These are phyloP conservation scores for Lecanicillium sp. DNA, from an alignment of 2,329 filamentous ascomycete species.

Conservation along the genomic window DNA sequence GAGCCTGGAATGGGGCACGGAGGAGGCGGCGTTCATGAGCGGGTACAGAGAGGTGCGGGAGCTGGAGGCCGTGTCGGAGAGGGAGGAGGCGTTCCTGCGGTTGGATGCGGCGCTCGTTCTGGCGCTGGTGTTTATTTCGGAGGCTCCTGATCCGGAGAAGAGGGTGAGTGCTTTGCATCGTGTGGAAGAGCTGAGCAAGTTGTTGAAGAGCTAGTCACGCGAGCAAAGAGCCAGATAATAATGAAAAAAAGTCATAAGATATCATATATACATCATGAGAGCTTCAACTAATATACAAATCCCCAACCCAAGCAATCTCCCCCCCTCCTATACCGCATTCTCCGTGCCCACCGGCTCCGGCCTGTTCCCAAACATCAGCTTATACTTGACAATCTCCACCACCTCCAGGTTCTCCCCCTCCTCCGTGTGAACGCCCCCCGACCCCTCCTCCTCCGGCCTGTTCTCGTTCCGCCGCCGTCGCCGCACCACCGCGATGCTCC, in stretches of 20 bases:
- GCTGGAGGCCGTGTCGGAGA: constrained; percentile 5
- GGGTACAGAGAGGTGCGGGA: constrained; percentile 7
- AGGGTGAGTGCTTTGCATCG: constrained; percentile 9
- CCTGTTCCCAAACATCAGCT: constrained; percentile 75
- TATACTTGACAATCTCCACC: constrained; percentile 80
- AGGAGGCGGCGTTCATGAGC: constrained; percentile 11
- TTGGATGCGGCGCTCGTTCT: constrained; percentile 18
- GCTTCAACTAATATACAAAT: neutral
- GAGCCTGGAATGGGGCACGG: constrained; percentile 15
- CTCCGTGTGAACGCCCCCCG: constrained; percentile 32
- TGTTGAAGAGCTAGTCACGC: neutral
- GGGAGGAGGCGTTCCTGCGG: constrained; percentile 15
- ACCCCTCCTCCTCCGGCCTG: constrained; percentile 34
- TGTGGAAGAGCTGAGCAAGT: constrained; percentile 13
- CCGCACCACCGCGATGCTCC: constrained; percentile 72
- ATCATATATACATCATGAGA: neutral
- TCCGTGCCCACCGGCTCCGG: constrained; percentile 73
- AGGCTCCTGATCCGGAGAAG: constrained; percentile 16
- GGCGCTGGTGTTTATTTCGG: constrained; percentile 18
- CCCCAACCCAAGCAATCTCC: neutral
- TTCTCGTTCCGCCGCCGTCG: constrained; percentile 46
- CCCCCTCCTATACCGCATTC: constrained; percentile 21
- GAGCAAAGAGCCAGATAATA: too few relatives aligned
- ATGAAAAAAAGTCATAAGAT: too few relatives aligned
- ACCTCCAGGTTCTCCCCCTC: constrained; percentile 62